A percentile compares a stretch with the other conserved stretches of the same genome.
phyloP scores from a whole-genome alignment of 768 basidiomycete genomes.

The Lactarius sanguifluus region DNA sequence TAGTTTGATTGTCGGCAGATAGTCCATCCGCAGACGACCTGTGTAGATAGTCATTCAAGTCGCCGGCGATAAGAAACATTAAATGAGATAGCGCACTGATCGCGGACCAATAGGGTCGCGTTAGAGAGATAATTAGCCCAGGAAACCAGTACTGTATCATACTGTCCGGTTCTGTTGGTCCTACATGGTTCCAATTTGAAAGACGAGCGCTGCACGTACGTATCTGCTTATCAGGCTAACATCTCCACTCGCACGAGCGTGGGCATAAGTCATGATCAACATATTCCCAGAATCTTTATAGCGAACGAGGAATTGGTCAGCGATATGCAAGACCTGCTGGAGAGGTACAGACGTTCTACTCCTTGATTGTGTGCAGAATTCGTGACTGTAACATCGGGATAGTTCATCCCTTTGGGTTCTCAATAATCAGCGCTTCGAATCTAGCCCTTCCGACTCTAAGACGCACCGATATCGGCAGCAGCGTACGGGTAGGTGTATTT shows the following conservation, averaged over 20 bases:
- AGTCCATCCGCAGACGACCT: constrained; percentile 1
- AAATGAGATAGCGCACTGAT: constrained; percentile 36
- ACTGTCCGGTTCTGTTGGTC: not conserved
- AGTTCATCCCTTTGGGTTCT: not conserved
- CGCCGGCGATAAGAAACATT: constrained; percentile 32
- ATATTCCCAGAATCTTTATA: constrained; percentile 37
- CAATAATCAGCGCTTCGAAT: not conserved
- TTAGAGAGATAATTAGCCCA: too few relatives aligned
- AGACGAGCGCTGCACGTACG: constrained; percentile 14
- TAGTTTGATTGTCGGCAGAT: constrained; percentile 54
- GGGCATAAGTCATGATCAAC: constrained; percentile 37
- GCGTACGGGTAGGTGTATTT: constrained; percentile 26
- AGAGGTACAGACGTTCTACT: constrained; percentile 15
- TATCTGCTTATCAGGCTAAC: constrained; percentile 30
- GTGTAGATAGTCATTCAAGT: constrained; percentile 1
- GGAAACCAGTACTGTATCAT: constrained; percentile 33
- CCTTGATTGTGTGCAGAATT: constrained; percentile 6
- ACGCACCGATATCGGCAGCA: constrained; percentile 29
- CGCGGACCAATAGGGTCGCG: too few relatives aligned
- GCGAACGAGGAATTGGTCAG: not conserved
- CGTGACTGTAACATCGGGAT: constrained; percentile 7
- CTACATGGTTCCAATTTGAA: too few relatives aligned
- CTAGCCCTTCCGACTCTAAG: too few relatives aligned
- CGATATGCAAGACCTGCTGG: too few relatives aligned
- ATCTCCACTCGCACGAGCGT: constrained; percentile 34